Conservation (phyloP, 2,329 filamentous ascomycete species). For the Nothopassalora personata region DNA sequence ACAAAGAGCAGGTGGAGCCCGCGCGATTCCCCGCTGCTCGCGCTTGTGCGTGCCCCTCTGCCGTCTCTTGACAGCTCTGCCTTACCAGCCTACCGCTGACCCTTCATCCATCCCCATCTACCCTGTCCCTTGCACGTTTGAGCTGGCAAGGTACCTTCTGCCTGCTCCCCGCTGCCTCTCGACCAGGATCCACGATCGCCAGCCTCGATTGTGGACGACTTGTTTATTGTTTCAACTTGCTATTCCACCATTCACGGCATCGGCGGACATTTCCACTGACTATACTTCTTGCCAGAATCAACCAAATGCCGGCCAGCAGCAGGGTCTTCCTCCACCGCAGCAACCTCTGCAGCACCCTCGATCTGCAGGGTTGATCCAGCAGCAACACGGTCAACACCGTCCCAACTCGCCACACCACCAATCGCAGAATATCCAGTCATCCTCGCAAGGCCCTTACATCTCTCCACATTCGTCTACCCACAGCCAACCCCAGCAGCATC, state of each 20-base stretch:
- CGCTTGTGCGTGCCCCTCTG: slow-evolving; percentile 4
- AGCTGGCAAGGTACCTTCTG: slow-evolving; percentile 3
- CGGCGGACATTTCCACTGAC: slow-evolving; percentile 18
- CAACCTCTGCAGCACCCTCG: slow-evolving; percentile 65
- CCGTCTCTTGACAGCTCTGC: slow-evolving; percentile 9
- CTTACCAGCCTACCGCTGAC: not conserved
- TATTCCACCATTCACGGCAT: slow-evolving; percentile 13
- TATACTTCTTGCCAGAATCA: slow-evolving; percentile 23
- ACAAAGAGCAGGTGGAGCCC: not conserved
- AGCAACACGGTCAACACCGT: slow-evolving; percentile 61
- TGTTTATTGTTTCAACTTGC: slow-evolving; percentile 2
- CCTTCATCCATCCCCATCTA: slow-evolving; percentile 6
- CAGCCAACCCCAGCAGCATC: slow-evolving; percentile 46
- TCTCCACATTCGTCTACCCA: slow-evolving; percentile 61
- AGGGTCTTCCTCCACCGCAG: slow-evolving; percentile 61
- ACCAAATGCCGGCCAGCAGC: slow-evolving; percentile 41
- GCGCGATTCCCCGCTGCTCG: not conserved
- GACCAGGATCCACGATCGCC: slow-evolving; percentile 15
- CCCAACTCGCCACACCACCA: slow-evolving; percentile 56
- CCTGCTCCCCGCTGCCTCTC: slow-evolving; percentile 4
- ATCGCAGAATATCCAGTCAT: slow-evolving; percentile 55
- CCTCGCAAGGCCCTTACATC: slow-evolving; percentile 57
- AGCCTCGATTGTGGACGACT: not conserved
- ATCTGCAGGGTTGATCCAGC: slow-evolving; percentile 66
- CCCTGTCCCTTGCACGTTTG: slow-evolving; percentile 5